These are phyloP conservation scores for Neurospora pannonica DNA, from an alignment of 495 filamentous ascomycete genomes.

Conservation along the genomic window DNA sequence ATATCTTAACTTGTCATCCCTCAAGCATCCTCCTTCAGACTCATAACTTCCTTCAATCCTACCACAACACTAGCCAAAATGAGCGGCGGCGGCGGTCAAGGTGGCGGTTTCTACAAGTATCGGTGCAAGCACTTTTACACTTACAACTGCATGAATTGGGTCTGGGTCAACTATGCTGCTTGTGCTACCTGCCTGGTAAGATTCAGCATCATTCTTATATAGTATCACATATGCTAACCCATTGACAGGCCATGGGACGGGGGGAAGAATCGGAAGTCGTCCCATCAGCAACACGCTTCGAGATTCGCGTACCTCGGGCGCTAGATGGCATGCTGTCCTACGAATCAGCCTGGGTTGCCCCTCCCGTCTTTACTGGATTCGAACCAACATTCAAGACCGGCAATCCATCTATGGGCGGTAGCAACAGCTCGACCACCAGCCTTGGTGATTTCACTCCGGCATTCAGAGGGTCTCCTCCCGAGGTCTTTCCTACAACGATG, in stretches of 20 bases:
- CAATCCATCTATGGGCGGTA: not conserved
- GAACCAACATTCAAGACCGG: not conserved
- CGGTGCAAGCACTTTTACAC: constrained; percentile 52
- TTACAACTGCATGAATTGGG: constrained; percentile 52
- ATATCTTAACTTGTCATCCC: not conserved
- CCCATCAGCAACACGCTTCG: constrained; percentile 8
- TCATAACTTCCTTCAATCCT: not conserved
- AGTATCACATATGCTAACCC: not conserved
- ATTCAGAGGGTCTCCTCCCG: not conserved
- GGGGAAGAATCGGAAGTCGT: constrained; percentile 25
- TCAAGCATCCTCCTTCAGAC: not conserved
- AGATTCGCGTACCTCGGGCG: constrained; percentile 32
- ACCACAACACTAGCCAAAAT: not conserved
- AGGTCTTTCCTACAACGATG: constrained; percentile 15
- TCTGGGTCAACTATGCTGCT: constrained; percentile 48
- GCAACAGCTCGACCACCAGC: constrained; percentile 1
- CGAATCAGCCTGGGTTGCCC: not conserved
- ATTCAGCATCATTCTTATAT: constrained; percentile 1
- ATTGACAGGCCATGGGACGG: constrained; percentile 36
- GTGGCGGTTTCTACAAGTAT: constrained; percentile 51
- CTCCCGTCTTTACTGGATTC: not conserved
- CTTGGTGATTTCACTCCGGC: not conserved
- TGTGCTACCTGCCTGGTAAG: constrained; percentile 50
- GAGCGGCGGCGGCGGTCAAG: constrained; percentile 6
- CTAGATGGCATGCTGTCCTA: constrained; percentile 29